Conservation (phyloP, 228 moss, liverwort and hornwort species). For the Sphagnum magellanicum region DNA sequence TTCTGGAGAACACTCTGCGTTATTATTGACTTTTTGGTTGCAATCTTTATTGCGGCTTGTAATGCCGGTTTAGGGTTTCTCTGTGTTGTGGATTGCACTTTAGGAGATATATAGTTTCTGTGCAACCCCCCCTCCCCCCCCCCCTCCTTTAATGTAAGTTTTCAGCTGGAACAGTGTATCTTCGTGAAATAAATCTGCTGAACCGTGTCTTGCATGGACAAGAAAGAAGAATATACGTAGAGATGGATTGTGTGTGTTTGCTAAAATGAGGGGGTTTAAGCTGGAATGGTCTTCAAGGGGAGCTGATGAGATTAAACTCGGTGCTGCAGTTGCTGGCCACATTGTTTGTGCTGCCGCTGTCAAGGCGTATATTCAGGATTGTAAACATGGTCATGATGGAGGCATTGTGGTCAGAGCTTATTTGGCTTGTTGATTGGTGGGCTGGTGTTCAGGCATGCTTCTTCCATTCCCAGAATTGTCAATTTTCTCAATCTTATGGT, state of each 20-base stretch:
- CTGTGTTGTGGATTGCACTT: too few species aligned
- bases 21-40: too few species aligned
- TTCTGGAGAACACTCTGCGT: too few species aligned
- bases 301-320: constrained; percentile 58
- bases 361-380: constrained; percentile 66
- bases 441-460: constrained; percentile 59
- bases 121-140: too few species aligned
- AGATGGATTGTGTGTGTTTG: too few species aligned
- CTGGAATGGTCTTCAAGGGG: constrained; percentile 32
- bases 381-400: constrained; percentile 82
- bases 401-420: constrained; percentile 84
- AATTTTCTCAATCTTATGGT: not conserved
- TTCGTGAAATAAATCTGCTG: too few species aligned
- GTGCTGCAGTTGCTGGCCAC: constrained; percentile 52
- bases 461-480: not conserved
- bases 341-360: constrained; percentile 63
- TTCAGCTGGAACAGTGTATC: too few species aligned
- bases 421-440: constrained; percentile 99
- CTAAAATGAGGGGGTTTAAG: too few species aligned
- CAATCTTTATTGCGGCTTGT: too few species aligned
- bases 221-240: not conserved
- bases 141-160: too few species aligned
- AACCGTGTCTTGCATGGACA: not conserved
- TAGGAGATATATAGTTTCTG: too few species aligned
- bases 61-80: too few species aligned